phyloP scores from a whole-genome alignment of 495 filamentous ascomycete species.

The Umbilicaria muhlenbergii region DNA sequence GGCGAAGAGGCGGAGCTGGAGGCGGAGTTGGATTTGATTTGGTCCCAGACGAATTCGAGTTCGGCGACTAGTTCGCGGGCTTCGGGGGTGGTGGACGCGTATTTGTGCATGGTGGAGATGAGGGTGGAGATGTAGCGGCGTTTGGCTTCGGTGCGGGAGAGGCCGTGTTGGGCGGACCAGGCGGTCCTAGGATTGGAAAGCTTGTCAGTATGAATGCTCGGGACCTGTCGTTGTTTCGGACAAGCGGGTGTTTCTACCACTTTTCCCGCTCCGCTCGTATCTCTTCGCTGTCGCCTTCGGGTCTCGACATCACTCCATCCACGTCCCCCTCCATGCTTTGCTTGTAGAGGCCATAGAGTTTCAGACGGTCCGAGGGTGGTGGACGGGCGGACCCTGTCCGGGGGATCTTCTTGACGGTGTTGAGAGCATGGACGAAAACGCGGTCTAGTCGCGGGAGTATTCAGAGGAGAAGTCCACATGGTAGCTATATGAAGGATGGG shows the following conservation, averaged over 20 bases:
- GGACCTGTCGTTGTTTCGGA: not conserved
- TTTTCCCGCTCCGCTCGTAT: conserved; percentile 42
- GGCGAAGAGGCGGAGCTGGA: conserved; percentile 20
- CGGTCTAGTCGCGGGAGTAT: conserved; percentile 43
- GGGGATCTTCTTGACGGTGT: conserved; percentile 94
- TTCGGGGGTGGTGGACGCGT: conserved; percentile 70
- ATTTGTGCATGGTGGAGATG: conserved; percentile 92
- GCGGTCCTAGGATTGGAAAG: conserved; percentile 47
- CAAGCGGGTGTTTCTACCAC: conserved; percentile 28
- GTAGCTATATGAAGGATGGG: not conserved
- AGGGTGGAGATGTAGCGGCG: conserved; percentile 80
- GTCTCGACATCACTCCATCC: conserved; percentile 77
- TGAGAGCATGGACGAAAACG: conserved; percentile 96
- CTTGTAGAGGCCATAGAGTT: conserved; percentile 95
- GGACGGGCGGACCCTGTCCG: conserved; percentile 81
- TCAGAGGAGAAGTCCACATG: not conserved
- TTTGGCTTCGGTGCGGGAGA: conserved; percentile 85
- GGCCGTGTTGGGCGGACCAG: conserved; percentile 71
- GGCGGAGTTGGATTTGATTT: conserved; percentile 71
- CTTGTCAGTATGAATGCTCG: conserved; percentile 7
- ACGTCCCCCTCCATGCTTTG: conserved; percentile 98
- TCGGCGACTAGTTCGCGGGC: conserved; percentile 80
- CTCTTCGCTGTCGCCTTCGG: conserved; percentile 39
- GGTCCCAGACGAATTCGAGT: conserved; percentile 96
- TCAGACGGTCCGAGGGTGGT: conserved; percentile 68